These are phyloP conservation scores for Diaporthe ilicicola DNA, from an alignment of 2,329 filamentous ascomycete species.

Conservation along the genomic window DNA sequence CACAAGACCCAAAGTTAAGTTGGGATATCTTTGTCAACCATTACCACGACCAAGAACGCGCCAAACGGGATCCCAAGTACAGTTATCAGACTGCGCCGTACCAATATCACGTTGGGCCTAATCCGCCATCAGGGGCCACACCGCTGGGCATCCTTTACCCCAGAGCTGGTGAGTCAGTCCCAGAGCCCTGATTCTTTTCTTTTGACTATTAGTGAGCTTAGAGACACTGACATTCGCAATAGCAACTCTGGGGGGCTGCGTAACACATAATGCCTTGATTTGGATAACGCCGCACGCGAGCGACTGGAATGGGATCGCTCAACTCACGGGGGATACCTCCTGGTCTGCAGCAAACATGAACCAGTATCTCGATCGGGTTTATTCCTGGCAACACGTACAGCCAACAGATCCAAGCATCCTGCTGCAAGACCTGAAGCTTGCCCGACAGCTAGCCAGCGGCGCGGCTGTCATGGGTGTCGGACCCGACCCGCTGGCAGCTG, in stretches of 20 bases:
- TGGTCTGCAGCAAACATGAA: slow-evolving; percentile 49
- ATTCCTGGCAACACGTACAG: slow-evolving; percentile 47
- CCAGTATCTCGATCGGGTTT: not conserved
- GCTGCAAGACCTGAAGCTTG: slow-evolving; percentile 59
- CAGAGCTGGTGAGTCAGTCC: slow-evolving; percentile 50
- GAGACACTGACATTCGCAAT: not conserved
- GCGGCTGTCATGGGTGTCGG: slow-evolving; percentile 57
- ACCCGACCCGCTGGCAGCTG: slow-evolving; percentile 44
- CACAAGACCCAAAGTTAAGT: slow-evolving; percentile 20
- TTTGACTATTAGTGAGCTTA: not conserved
- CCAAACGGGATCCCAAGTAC: slow-evolving; percentile 29
- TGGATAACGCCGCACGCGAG: slow-evolving; percentile 59
- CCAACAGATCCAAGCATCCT: slow-evolving; percentile 60
- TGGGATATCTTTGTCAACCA: slow-evolving; percentile 33
- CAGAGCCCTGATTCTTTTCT: not conserved
- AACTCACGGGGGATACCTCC: slow-evolving; percentile 62
- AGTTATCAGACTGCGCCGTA: slow-evolving; percentile 1
- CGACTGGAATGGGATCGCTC: slow-evolving; percentile 62
- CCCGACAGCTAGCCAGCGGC: slow-evolving; percentile 59
- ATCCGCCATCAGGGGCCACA: slow-evolving; percentile 60
- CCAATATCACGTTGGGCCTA: slow-evolving; percentile 54
- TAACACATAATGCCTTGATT: slow-evolving; percentile 64
- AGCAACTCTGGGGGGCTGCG: slow-evolving; percentile 62
- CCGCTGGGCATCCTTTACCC: slow-evolving; percentile 67
- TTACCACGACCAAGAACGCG: slow-evolving; percentile 28